Percentiles rank a stretch among this genome's conserved stretches.
Evolutionary conservation across 495 filamentous ascomycete species (phyloP).

Genomic region (Penicillium silybi): DNA sequence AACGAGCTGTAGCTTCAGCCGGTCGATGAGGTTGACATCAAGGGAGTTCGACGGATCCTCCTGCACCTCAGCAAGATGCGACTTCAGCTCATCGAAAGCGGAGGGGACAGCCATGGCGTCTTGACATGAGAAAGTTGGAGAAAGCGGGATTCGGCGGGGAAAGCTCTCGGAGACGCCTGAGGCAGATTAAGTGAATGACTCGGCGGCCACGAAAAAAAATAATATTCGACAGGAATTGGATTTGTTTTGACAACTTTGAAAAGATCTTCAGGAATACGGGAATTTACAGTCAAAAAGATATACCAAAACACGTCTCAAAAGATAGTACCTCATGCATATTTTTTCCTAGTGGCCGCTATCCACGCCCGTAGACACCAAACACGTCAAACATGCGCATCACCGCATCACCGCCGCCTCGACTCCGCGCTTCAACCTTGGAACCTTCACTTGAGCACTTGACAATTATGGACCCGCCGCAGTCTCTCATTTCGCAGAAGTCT

Average conservation of each 20-base stretch:
- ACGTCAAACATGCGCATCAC: constrained; percentile 13
- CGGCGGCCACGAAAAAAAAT: too few relatives aligned
- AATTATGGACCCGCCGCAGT: constrained; percentile 35
- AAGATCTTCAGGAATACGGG: too few relatives aligned
- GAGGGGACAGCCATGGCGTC: constrained; percentile 38
- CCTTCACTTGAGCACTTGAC: not conserved
- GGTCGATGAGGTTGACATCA: constrained; percentile 35
- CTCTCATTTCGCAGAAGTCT: constrained; percentile 60
- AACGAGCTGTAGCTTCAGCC: constrained; percentile 40
- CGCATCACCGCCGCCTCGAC: constrained; percentile 15
- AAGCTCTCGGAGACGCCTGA: constrained; percentile 10
- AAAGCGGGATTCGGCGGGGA: constrained; percentile 7
- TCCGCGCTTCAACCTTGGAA: not conserved
- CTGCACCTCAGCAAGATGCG: constrained; percentile 35
- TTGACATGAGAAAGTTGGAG: not conserved
- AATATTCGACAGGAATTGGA: too few relatives aligned
- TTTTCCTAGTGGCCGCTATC: too few relatives aligned
- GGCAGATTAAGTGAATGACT: too few relatives aligned
- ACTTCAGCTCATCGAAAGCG: constrained; percentile 33
- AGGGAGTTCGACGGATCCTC: constrained; percentile 33
- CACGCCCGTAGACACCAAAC: constrained; percentile 6
- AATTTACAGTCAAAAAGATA: too few relatives aligned
- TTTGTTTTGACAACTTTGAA: too few relatives aligned
- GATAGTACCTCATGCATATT: too few relatives aligned
- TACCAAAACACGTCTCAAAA: too few relatives aligned